A percentile compares a stretch with the other conserved stretches of the same genome.
phyloP scores from a whole-genome alignment of 306 rosid species.

The Ormosia emarginata region DNA sequence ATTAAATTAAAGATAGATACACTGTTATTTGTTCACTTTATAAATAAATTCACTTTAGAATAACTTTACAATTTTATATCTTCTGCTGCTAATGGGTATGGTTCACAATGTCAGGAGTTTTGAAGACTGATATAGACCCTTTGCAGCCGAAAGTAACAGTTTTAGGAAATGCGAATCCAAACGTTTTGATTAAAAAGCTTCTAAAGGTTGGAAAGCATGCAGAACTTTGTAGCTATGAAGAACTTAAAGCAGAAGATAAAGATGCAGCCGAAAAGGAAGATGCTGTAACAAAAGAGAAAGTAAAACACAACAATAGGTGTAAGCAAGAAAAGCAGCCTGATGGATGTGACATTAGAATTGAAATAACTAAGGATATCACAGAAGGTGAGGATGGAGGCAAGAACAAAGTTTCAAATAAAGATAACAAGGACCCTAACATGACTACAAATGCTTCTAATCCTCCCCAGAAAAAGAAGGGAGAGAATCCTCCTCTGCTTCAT shows the following conservation, averaged over 20 bases:
- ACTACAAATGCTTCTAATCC: not conserved
- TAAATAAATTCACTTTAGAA: too few species aligned
- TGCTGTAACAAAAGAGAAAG: slow-evolving; percentile 1
- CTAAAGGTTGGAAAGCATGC: slow-evolving; percentile 42
- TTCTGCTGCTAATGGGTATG: not conserved
- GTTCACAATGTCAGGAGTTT: slow-evolving; percentile 31
- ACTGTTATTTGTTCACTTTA: not conserved
- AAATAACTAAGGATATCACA: slow-evolving; percentile 8
- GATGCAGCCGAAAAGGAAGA: not conserved
- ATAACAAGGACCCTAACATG: not conserved
- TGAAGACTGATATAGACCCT: slow-evolving; percentile 34
- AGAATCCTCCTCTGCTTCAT: not conserved
- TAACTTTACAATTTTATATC: not conserved
- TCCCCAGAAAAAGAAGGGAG: not conserved
- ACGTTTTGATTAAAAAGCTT: slow-evolving; percentile 35
- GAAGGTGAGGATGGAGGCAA: not conserved
- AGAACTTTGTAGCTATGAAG: slow-evolving; percentile 8
- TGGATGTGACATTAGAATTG: not conserved
- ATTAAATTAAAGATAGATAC: too few species aligned
- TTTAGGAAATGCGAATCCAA: slow-evolving; percentile 36
- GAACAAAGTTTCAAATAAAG: not conserved
- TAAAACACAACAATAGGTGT: not conserved
- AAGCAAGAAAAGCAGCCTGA: not conserved
- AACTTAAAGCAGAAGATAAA: slow-evolving; percentile 9
- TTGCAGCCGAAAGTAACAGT: slow-evolving; percentile 37